Evolutionary conservation across 306 rosid species (phyloP).

Genomic region (Senna siamea): DNA sequence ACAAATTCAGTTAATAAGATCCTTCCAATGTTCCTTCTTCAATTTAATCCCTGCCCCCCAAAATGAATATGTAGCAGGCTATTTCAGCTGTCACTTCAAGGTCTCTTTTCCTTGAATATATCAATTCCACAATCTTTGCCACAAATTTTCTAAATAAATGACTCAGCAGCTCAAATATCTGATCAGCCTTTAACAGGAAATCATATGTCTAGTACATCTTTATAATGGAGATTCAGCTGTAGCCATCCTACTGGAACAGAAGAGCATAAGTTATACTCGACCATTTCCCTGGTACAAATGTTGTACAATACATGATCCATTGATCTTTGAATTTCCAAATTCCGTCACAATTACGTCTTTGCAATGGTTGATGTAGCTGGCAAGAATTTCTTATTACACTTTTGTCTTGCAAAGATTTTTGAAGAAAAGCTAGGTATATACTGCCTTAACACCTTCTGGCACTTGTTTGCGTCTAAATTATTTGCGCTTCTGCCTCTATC

Average conservation of each 20-base stretch:
- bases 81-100: too few relatives aligned
- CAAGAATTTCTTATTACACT: neutral
- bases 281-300: slow-evolving; percentile 27
- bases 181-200: slow-evolving; percentile 12
- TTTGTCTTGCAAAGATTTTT: neutral
- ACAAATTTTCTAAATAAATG: slow-evolving; percentile 27
- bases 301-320: slow-evolving; percentile 2
- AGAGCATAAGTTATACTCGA: slow-evolving; percentile 18
- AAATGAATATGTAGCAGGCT: too few relatives aligned
- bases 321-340: neutral
- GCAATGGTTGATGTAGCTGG: slow-evolving; percentile 6
- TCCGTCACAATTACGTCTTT: slow-evolving; percentile 14
- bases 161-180: slow-evolving; percentile 29
- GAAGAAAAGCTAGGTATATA: slow-evolving; percentile 13
- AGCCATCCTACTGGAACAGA: slow-evolving; percentile 14
- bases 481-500: slow-evolving; percentile 2
- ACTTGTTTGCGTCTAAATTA: neutral
- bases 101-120: slow-evolving; percentile 10
- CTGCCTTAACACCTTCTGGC: slow-evolving; percentile 17
- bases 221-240: slow-evolving; percentile 7
- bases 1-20: slow-evolving; percentile 18
- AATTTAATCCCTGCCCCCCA: too few relatives aligned
- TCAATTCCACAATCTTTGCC: neutral
- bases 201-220: slow-evolving; percentile 12
- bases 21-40: neutral